Conservation (phyloP, 1,139 yeast species). For the Hyphopichia burtonii region DNA sequence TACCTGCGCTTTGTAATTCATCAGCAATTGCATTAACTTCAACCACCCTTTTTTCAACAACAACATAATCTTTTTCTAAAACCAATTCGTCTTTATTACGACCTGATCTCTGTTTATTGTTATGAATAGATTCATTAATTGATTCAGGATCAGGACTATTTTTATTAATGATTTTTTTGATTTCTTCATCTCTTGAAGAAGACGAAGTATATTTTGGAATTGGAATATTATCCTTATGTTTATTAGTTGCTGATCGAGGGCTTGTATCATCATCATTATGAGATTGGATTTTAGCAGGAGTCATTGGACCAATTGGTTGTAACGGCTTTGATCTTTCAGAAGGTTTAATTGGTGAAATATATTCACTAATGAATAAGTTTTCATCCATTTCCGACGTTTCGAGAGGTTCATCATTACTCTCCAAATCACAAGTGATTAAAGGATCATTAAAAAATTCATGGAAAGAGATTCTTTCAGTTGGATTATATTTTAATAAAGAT, state of each 20-base stretch:
- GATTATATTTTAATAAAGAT: constrained; percentile 75
- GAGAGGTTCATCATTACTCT: constrained; percentile 53
- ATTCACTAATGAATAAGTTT: constrained; percentile 80
- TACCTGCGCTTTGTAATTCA: constrained; percentile 72
- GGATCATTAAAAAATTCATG: constrained; percentile 78
- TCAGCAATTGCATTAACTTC: constrained; percentile 96
- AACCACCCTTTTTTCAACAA: constrained; percentile 89
- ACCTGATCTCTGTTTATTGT: constrained; percentile 8
- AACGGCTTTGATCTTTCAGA: constrained; percentile 16
- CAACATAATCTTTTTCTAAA: constrained; percentile 83
- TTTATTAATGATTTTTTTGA: constrained; percentile 41
- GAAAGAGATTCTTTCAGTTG: constrained; percentile 84
- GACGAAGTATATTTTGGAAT: constrained; percentile 9
- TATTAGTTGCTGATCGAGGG: constrained; percentile 2
- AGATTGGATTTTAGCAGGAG: neutral
- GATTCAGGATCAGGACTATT: constrained; percentile 45
- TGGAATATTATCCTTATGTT: constrained; percentile 1
- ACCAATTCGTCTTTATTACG: constrained; percentile 42
- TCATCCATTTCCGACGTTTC: constrained; percentile 74
- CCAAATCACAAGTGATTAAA: constrained; percentile 46
- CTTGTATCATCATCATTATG: neutral
- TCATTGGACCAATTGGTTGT: constrained; percentile 15
- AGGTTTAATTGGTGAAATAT: constrained; percentile 45
- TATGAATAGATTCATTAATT: constrained; percentile 23
- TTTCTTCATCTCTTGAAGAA: constrained; percentile 40